These are phyloP conservation scores for Gossypium davidsonii DNA, from an alignment of 441 rosid species.

Conservation along the genomic window DNA sequence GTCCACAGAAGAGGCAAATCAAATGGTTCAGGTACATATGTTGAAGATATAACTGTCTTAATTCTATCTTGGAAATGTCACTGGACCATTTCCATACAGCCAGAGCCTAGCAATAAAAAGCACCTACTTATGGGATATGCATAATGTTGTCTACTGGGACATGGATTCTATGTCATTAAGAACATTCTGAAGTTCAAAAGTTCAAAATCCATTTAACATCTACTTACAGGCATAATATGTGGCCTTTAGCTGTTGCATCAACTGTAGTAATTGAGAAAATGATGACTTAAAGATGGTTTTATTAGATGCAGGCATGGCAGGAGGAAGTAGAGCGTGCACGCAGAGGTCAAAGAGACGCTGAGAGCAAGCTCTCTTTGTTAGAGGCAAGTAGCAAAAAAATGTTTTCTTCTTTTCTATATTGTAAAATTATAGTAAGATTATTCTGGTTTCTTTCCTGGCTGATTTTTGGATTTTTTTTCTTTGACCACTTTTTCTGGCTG, in stretches of 20 bases:
- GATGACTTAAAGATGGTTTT: constrained; percentile 14
- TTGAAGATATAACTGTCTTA: background rate
- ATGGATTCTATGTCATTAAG: background rate
- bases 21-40: constrained; percentile 72
- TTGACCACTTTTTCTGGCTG: constrained; percentile 22
- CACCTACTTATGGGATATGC: background rate
- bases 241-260: background rate
- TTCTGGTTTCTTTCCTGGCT: background rate
- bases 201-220: constrained; percentile 1
- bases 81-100: background rate
- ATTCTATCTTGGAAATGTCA: background rate
- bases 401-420: background rate
- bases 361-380: constrained; percentile 75
- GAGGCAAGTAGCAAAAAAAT: constrained; percentile 50
- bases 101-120: background rate
- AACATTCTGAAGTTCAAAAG: background rate
- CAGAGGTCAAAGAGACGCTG: constrained; percentile 94
- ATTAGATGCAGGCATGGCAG: constrained; percentile 89
- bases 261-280: background rate
- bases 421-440: background rate
- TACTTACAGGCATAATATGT: background rate
- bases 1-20: constrained; percentile 83
- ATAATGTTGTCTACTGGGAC: background rate
- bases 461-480: background rate
- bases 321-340: constrained; percentile 94